Percentiles rank a stretch among this genome's conserved stretches.
These are phyloP conservation scores for Wickerhamiella lipophila DNA, from an alignment of 805 yeast genomes.

Conservation along the genomic window DNA sequence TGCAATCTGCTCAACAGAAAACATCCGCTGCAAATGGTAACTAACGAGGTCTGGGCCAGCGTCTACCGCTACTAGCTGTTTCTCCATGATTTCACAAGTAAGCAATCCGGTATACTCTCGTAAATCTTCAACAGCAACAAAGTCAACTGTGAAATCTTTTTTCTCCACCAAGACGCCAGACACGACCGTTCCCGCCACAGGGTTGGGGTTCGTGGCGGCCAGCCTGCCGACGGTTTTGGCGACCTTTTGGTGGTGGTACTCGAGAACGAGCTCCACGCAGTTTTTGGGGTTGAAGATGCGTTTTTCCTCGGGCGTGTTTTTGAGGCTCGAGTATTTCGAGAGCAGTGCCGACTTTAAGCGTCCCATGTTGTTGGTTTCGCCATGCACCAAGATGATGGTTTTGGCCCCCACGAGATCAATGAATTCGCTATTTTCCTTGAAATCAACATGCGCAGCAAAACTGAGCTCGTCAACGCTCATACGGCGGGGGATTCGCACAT, in stretches of 20 bases:
- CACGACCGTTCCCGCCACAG: conserved; percentile 33
- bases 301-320: conserved; percentile 79
- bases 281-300: conserved; percentile 86
- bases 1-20: conserved; percentile 49
- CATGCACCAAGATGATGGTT: conserved; percentile 85
- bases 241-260: conserved; percentile 69
- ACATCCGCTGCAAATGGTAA: conserved; percentile 93
- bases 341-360: conserved; percentile 83
- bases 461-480: conserved; percentile 84
- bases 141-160: conserved; percentile 74
- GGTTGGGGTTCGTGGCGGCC: conserved; percentile 37
- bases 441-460: conserved; percentile 99
- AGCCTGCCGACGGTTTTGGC: conserved; percentile 62
- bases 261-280: conserved; percentile 63
- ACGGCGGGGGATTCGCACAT: conserved; percentile 73
- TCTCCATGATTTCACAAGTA: conserved; percentile 71
- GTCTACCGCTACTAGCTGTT: conserved; percentile 63
- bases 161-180: conserved; percentile 76
- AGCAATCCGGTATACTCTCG: conserved; percentile 80
- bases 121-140: conserved; percentile 74
- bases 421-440: conserved; percentile 80
- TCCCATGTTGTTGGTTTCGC: conserved; percentile 98
- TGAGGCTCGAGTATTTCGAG: conserved; percentile 69
- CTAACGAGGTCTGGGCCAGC: conserved; percentile 69
- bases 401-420: conserved; percentile 79